Base-by-base conservation (phyloP, 441 rosid species). In the Melianthus villosus region DNA sequence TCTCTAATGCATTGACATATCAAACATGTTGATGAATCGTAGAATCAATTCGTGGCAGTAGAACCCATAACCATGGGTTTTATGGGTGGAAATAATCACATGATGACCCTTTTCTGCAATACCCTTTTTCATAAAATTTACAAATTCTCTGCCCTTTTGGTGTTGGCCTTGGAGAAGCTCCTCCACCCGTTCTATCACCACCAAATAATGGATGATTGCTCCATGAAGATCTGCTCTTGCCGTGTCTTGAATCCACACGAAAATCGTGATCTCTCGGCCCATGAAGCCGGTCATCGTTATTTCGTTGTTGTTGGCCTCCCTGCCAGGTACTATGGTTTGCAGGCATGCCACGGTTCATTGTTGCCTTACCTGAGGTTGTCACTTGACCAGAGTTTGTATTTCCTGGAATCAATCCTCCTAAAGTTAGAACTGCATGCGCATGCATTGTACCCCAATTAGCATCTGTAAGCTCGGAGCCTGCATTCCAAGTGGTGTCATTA, bases 81-180 rank as follows among this genome's bases (percentile, higher is more conserved):
- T n/a, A n/a, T 12, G 82, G 87, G 57, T 92, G 99, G 74, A 74
- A 69, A 71, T 42, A 85, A 63, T 72, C 71, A 55, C 96, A 85
- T 8, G 80, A 65, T 22, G 85, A 75, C 34, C 96, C 99, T 62
- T 50, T 85, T 65, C 63, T 85, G 78, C 96, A 82, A 31, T 46
- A 8, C 34, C 95, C 99, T 26, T 30, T 72, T 69, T 68, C 89
- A n/a, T 82, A 45, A 50, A 66, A 85, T 72, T 85, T 92, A 67
- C 96, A 92, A 6, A 76, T 57, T 42, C 78, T 67, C 52, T 60
- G 82, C 65, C 82, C 83, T 71, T 71, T 85, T 55, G 81, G 65
- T 34, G 72, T 61, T 49, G 73, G 54, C 62, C 73, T 57, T 46
- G 45, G 43, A 33, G 75, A 52, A 25, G 69, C 27, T 4, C 61